phyloP scores from a whole-genome alignment of 305 asterid genomes.

The Rubia balearica region DNA sequence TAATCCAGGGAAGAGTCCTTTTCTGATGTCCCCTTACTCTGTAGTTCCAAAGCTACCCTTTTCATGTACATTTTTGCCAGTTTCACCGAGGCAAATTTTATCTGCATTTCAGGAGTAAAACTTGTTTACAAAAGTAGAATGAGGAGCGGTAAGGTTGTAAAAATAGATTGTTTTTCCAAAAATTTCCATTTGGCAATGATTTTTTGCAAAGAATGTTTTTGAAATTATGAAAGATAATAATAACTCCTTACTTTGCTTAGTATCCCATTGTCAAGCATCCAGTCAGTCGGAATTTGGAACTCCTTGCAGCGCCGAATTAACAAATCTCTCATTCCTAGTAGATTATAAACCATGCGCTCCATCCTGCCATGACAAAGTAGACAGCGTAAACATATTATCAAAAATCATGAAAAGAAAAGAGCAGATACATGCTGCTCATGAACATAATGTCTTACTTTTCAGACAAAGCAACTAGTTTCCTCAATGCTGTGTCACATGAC shows the following conservation, averaged over 20 bases:
- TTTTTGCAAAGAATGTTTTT: too few relatives aligned
- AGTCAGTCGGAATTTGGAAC: conserved; percentile 75
- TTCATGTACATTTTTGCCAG: conserved; percentile 86
- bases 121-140: background rate
- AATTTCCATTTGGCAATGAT: background rate
- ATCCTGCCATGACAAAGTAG: conserved; percentile 33
- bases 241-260: conserved; percentile 58
- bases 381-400: background rate
- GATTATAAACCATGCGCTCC: conserved; percentile 66
- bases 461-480: conserved; percentile 74
- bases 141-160: background rate
- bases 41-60: conserved; percentile 84
- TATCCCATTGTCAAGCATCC: conserved; percentile 86
- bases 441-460: conserved; percentile 47
- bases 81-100: conserved; percentile 80
- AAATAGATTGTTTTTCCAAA: background rate
- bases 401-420: background rate
- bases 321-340: conserved; percentile 71
- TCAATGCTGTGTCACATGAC: conserved; percentile 66
- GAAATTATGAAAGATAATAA: background rate
- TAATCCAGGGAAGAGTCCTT: conserved; percentile 89
- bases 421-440: background rate
- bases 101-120: conserved; percentile 33
- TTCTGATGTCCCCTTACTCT: conserved; percentile 60
- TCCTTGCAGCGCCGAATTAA: conserved; percentile 68